Evolutionary conservation across 148 eudicot species (phyloP), one percentile per base, ranked within the genome.

Genomic region (Chenopodium suecicum): DNA sequence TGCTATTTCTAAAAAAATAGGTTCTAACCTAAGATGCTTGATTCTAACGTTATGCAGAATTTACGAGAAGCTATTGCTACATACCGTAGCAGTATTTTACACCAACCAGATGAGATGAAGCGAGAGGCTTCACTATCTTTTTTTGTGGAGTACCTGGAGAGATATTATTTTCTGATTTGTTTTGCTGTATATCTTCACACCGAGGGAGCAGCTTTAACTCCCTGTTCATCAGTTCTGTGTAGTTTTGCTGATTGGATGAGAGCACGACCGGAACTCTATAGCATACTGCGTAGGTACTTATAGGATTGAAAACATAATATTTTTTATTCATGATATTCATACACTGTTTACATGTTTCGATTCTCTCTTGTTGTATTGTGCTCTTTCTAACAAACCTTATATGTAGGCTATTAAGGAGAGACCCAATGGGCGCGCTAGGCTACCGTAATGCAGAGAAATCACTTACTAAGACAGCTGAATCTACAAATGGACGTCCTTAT

Each of bases 381-480:
- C 50, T 27, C 75, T 69, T 76, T 78, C 72, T 62, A 70, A 74
- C 27, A 74, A 70, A 80, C 62, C 48, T 65, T 67, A 50, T 83
- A 62, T 86, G 81, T 86, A 95, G 98, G 90, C 82, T 95, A 90
- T 88, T 95, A 68, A 88, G 96, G 83, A 92, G 98, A 89, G 94
- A 95, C 87, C 98, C 98, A 79, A 93, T 93, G 98, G 95, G 98
- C 62, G 98, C 98, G 31, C 90, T 95, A 87, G 97, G 97, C 73
- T 93, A 91, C 85, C 92, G 88, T n/a, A 91, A 82, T 79, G 73
- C 83, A 19, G 86, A 88, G 56, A 84, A 87, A 74, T 85, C 91
- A n/a, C 84, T 84, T 41, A 70, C 73, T 81, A 86, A 85, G 82
- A 86, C 84, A 54, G 87, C 83, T 79, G 93, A 91, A 81, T 88